Base-by-base conservation (phyloP, 2,329 filamentous ascomycete species). In the Pseudocercospora fijiensis region DNA sequence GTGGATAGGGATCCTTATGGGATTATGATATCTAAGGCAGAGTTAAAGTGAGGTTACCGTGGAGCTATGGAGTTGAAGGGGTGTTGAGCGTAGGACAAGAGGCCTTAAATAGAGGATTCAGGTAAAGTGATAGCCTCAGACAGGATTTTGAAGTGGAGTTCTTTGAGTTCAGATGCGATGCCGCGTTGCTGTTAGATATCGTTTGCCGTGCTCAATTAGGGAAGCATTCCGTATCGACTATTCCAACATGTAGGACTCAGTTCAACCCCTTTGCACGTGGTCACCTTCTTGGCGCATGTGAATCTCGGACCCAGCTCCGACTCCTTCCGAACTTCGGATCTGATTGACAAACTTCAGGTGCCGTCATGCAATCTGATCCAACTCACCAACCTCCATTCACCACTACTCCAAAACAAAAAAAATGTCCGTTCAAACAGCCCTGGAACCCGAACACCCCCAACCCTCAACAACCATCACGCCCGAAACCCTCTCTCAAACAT, bases 1-100 rank as follows among this genome's bases (percentile, higher is more conserved):
- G 83, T 83, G 49, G 95, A 99, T 78, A 83, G 86, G 64, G 95
- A 99, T 82, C 95, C 95, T 0, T 99, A 92, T 78, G 88, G 89
- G 58, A 90, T 97, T 64, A 83, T 91, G 72, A 78, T 79, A 56
- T 70, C 69, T 13, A 78, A 77, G 69, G 65, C 69, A 22, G 74
- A 75, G 66, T 52, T 72, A 10, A 67, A 58, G 62, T 26, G 30
- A 3, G 6, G 1, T 49, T 55, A 20, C 28, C 10, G 10, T 2
- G 53, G 10, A 41, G 5, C 2, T 1, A n/a, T 4, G 37, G 16
- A 41, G 37, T 18, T 41, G 5, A n/a, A 16, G 4, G 13, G 33
- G 13, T 3, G 11, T n/a, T 37, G 33, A 18, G 37, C 16, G n/a
- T 4, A n/a, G 16, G 37, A 41, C 2, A 13, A 41, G 37, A n/a